These are phyloP conservation scores for Wallacemonas sp. DNA, from an alignment of 208 protist genomes.

Conservation along the genomic window DNA sequence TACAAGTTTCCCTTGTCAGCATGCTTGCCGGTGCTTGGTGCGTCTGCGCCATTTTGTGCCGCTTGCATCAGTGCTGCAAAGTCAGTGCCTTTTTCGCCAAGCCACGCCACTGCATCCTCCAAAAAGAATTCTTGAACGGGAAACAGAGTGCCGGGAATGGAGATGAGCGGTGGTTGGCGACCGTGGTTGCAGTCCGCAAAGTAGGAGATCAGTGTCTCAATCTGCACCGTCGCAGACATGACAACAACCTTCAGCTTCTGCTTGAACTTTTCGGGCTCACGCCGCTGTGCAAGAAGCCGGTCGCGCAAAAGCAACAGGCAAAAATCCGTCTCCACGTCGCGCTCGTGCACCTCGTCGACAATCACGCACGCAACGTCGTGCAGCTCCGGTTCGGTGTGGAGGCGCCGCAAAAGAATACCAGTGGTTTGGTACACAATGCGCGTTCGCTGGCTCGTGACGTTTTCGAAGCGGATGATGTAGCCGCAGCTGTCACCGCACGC, in stretches of 20 bases:
- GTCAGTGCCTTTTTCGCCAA: slow-evolving; percentile 19
- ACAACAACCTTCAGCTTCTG: slow-evolving; percentile 96
- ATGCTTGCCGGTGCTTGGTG: background rate
- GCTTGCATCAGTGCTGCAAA: slow-evolving; percentile 5
- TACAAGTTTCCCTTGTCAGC: slow-evolving; percentile 30
- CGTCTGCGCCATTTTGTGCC: background rate
- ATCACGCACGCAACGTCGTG: slow-evolving; percentile 78
- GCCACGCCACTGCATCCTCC: slow-evolving; percentile 75
- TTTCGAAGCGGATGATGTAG: slow-evolving; percentile 91
- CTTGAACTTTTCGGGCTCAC: slow-evolving; percentile 38
- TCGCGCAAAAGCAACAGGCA: slow-evolving; percentile 77
- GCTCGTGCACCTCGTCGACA: slow-evolving; percentile 90
- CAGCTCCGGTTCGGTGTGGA: slow-evolving; percentile 93
- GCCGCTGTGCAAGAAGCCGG: slow-evolving; percentile 51
- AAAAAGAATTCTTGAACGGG: slow-evolving; percentile 85
- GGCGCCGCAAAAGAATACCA: slow-evolving; percentile 97
- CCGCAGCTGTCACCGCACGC: slow-evolving; percentile 84
- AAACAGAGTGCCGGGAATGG: slow-evolving; percentile 85
- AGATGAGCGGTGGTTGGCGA: slow-evolving; percentile 55
- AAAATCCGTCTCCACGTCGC: slow-evolving; percentile 87
- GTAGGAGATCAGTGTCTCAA: slow-evolving; percentile 73
- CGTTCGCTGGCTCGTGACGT: slow-evolving; percentile 76
- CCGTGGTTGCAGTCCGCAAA: slow-evolving; percentile 43
- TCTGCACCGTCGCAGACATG: slow-evolving; percentile 95
- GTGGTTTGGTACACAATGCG: slow-evolving; percentile 99